These are phyloP conservation scores for Botrytis fragariae DNA, from an alignment of 2,329 filamentous ascomycete species.

Conservation along the genomic window DNA sequence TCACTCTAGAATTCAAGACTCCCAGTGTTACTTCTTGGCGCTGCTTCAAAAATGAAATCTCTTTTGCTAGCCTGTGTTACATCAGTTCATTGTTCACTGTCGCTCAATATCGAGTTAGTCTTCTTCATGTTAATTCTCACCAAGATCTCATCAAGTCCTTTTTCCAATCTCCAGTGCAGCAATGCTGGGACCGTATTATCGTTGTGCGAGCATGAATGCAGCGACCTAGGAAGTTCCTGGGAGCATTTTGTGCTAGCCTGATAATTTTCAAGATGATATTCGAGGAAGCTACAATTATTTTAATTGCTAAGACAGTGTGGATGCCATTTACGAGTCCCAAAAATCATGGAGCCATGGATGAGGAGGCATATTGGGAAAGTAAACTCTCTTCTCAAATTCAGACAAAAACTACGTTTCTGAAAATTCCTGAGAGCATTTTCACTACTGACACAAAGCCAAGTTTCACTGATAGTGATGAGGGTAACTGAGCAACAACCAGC, in stretches of 20 bases:
- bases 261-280: not conserved
- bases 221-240: not conserved
- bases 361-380: not conserved
- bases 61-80: not conserved
- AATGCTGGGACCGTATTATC: not conserved
- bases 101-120: not conserved
- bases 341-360: not conserved
- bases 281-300: too few relatives aligned
- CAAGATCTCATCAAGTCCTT: not conserved
- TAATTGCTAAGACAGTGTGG: too few relatives aligned
- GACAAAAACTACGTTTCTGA: not conserved
- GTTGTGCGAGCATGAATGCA: not conserved
- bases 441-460: not conserved
- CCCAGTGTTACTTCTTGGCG: not conserved
- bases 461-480: not conserved
- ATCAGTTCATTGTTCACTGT: not conserved
- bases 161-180: not conserved
- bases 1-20: too few relatives aligned
- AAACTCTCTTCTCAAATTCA: not conserved
- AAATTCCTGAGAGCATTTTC: too few relatives aligned
- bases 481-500: not conserved
- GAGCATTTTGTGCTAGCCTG: not conserved
- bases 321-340: not conserved
- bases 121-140: not conserved
- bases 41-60: not conserved